Evolutionary conservation across 495 filamentous ascomycete genomes (phyloP).

Genomic region (Penicillium chermesinum): DNA sequence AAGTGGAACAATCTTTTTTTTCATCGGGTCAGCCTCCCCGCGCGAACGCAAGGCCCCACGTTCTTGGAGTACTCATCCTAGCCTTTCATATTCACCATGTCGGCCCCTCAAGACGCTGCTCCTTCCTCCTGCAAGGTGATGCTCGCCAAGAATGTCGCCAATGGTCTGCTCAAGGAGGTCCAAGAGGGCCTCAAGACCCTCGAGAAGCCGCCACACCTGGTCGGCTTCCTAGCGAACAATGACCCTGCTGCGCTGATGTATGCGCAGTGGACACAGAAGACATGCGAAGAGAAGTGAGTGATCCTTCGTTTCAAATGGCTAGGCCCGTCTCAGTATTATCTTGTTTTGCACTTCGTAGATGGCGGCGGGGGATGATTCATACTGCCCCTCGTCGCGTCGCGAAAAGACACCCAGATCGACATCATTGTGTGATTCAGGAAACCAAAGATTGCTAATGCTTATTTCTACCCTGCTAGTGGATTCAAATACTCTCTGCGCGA

Average conservation of each 20-base stretch:
- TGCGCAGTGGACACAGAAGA: constrained; percentile 95
- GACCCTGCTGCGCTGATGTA: constrained; percentile 91
- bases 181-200: constrained; percentile 63
- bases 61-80: constrained; percentile 7
- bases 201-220: constrained; percentile 65
- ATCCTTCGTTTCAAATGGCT: too few relatives aligned
- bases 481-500: constrained; percentile 80
- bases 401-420: background rate
- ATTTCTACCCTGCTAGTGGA: constrained; percentile 51
- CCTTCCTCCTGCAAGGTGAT: constrained; percentile 82
- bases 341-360: constrained; percentile 14
- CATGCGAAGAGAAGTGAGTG: constrained; percentile 85
- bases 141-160: constrained; percentile 76
- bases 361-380: constrained; percentile 25
- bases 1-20: constrained; percentile 39
- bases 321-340: too few relatives aligned
- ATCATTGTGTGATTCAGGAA: background rate
- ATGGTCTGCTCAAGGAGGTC: constrained; percentile 73
- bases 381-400: constrained; percentile 14
- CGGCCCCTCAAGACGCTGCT: constrained; percentile 26
- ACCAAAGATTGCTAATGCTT: constrained; percentile 16
- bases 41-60: constrained; percentile 10
- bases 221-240: constrained; percentile 85
- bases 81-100: constrained; percentile 23
- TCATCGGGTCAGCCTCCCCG: constrained; percentile 18